Percentiles rank a stretch among this genome's conserved stretches.
Evolutionary conservation across 805 yeast species (phyloP).

Genomic region (Isabelozyma heimii): DNA sequence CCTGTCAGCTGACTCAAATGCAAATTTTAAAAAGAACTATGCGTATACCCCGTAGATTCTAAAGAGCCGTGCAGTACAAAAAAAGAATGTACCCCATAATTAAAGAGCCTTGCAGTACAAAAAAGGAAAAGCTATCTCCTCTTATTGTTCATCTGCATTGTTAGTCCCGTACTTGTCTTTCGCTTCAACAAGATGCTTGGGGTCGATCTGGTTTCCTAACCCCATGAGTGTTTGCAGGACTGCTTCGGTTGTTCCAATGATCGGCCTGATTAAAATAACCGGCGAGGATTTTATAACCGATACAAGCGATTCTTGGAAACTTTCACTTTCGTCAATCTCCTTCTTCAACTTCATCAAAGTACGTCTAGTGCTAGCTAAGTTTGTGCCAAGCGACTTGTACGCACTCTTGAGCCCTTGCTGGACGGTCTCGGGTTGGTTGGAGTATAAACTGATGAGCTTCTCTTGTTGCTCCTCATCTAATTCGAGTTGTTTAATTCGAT

Average conservation of each 20-base stretch:
- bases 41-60: neutral
- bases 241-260: conserved; percentile 92
- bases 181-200: conserved; percentile 53
- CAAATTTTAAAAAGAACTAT: neutral
- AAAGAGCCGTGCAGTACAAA: neutral
- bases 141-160: too few species aligned
- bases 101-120: neutral
- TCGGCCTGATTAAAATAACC: conserved; percentile 73
- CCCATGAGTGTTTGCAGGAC: conserved; percentile 81
- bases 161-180: conserved; percentile 60
- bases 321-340: conserved; percentile 62
- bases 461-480: conserved; percentile 31
- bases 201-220: conserved; percentile 74
- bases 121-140: neutral
- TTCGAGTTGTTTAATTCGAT: conserved; percentile 1
- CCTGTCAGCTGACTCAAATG: neutral
- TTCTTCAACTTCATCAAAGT: conserved; percentile 59
- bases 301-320: conserved; percentile 62
- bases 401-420: conserved; percentile 77
- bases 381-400: conserved; percentile 65
- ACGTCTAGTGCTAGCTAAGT: conserved; percentile 61
- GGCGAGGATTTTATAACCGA: conserved; percentile 79
- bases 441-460: conserved; percentile 63
- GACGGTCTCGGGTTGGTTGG: conserved; percentile 75
- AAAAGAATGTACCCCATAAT: neutral